Evolutionary conservation across 768 basidiomycete genomes (phyloP).

Genomic region (Piloderma croceum): DNA sequence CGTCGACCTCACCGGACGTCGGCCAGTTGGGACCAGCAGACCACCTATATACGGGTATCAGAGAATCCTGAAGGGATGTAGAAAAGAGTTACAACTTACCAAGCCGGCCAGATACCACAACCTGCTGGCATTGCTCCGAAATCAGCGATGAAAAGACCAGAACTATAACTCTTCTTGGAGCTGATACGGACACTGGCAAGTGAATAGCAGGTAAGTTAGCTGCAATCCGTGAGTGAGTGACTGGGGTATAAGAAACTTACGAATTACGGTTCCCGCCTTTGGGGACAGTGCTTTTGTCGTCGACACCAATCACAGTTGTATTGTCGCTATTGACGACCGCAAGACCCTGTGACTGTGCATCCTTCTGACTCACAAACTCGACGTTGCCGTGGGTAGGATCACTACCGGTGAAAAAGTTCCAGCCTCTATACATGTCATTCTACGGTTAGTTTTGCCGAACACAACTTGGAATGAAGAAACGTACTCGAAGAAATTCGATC

Average conservation of each 20-base stretch:
- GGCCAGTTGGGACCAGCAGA: background rate
- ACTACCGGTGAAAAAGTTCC: constrained; percentile 55
- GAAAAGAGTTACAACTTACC: constrained; percentile 21
- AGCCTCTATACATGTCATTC: too few relatives aligned
- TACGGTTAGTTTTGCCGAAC: too few relatives aligned
- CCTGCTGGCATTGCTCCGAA: constrained; percentile 67
- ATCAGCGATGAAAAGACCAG: constrained; percentile 75
- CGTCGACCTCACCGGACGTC: constrained; percentile 39
- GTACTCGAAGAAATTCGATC: too few relatives aligned
- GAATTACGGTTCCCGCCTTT: constrained; percentile 51
- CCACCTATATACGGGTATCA: background rate
- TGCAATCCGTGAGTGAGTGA: constrained; percentile 2
- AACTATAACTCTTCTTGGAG: constrained; percentile 52
- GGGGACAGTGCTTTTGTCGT: constrained; percentile 44
- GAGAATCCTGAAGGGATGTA: too few relatives aligned
- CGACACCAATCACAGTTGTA: constrained; percentile 58
- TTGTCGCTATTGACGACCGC: constrained; percentile 57
- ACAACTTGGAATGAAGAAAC: too few relatives aligned
- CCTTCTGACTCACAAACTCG: constrained; percentile 43
- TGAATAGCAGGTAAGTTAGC: background rate
- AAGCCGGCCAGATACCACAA: constrained; percentile 59
- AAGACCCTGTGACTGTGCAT: constrained; percentile 49
- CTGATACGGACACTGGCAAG: constrained; percentile 57
- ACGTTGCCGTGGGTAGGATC: constrained; percentile 75
- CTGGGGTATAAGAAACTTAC: constrained; percentile 22